Percentiles rank a stretch among this genome's conserved stretches.
Conservation (phyloP, 208 protist species). For the Trypanosoma vivax region DNA sequence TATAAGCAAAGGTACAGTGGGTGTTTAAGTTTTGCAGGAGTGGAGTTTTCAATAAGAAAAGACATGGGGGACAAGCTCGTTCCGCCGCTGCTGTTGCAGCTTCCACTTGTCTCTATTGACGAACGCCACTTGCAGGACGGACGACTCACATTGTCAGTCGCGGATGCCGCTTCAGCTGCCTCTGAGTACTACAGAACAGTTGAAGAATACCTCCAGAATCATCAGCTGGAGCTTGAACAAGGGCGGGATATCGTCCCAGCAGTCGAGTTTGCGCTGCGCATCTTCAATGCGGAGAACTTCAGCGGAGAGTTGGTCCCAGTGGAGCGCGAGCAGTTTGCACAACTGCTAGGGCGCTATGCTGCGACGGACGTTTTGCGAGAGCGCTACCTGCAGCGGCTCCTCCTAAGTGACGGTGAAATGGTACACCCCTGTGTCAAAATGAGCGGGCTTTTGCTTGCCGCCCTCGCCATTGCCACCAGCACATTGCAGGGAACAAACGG, state of each 20-base stretch:
- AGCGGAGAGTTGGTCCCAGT: slow-evolving; percentile 57
- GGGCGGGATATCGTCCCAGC: slow-evolving; percentile 49
- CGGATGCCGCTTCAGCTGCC: slow-evolving; percentile 24
- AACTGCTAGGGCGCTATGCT: slow-evolving; percentile 33
- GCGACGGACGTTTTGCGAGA: slow-evolving; percentile 29
- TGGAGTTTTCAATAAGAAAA: neutral
- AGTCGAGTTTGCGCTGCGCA: slow-evolving; percentile 61
- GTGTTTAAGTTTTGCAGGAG: too few relatives aligned
- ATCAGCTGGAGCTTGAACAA: slow-evolving; percentile 1
- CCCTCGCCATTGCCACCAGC: slow-evolving; percentile 41
- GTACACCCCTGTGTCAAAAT: slow-evolving; percentile 51
- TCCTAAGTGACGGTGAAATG: slow-evolving; percentile 86
- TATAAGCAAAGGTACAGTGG: too few relatives aligned
- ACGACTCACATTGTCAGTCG: slow-evolving; percentile 38
- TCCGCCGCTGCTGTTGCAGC: slow-evolving; percentile 42
- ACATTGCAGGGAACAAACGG: neutral
- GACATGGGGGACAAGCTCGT: slow-evolving; percentile 11
- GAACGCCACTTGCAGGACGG: slow-evolving; percentile 26
- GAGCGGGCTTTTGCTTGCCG: slow-evolving; percentile 53
- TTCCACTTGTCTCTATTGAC: slow-evolving; percentile 44
- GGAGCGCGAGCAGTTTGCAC: slow-evolving; percentile 39
- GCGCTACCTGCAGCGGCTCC: slow-evolving; percentile 59
- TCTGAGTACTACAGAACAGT: slow-evolving; percentile 41
- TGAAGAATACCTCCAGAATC: slow-evolving; percentile 28
- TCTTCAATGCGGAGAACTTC: slow-evolving; percentile 87